Evolutionary conservation across 257 asterid species (phyloP), one percentile per base, ranked within the genome.

Genomic region (Solanum stenotomum): DNA sequence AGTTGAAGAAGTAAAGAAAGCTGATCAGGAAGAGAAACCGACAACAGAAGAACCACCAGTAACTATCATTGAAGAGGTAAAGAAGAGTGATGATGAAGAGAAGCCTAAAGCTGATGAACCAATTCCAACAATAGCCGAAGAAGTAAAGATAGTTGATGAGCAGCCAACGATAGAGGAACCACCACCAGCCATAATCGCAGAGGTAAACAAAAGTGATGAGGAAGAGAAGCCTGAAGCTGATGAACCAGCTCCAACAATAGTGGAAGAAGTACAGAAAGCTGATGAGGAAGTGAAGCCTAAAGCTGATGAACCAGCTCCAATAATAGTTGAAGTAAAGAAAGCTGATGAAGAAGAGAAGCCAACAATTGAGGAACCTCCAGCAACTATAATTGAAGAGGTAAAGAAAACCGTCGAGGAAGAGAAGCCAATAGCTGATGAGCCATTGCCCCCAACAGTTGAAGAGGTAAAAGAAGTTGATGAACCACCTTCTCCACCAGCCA

Each of bases 401-500:
- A 88, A 71, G 49, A 70, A 46, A 46, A 81, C 42, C 18, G 38
- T 25, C 14, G 15, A 79, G 23, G 86, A 78, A n/a, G 92, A 86
- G 85, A 83, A 88, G 87, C 87, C 84, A 84, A 89, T 72, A 23
- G 87, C 59, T 46, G 87, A 87, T 68, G 90, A 89, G 20, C 65
- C 87, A 72, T 68, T 27, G 31, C 61, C 88, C 15, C 85, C 12
- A 31, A 4, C 23, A 59, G 70, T 67, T 74, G 76, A 82, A 72
- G 82, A 89, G 78, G 89, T 27, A 15, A 88, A 37, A n/a, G 20
- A 79, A 44, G 59, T 82, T 75, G 90, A 52, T 38, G 89, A 34
- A 86, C 77, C 74, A n/a, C 84, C 83, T 15, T 44, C 83, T 37
- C 52, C 83, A 8, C 61, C 83, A 42, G 81, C 85, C 37, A 27